A percentile compares a stretch with the other conserved stretches of the same genome.
These are phyloP conservation scores for Cytospora paraplurivora DNA, from an alignment of 2,329 filamentous ascomycete genomes.

Conservation along the genomic window DNA sequence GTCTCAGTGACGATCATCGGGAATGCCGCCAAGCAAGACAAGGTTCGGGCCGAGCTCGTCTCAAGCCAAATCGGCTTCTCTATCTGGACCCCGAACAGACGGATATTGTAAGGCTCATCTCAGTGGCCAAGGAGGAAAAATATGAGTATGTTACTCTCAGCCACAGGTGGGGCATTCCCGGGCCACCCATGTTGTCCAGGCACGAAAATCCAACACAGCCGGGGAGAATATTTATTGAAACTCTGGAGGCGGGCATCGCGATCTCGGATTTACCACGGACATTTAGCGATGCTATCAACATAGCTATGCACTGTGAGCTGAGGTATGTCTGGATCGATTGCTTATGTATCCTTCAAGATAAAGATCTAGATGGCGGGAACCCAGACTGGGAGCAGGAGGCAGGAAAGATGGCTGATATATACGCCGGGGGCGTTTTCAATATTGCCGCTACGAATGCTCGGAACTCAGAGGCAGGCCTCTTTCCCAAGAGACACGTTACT, in stretches of 20 bases:
- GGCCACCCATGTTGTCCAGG: slow-evolving; percentile 2
- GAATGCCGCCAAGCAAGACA: not conserved
- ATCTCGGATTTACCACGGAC: slow-evolving; percentile 2
- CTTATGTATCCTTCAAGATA: slow-evolving; percentile 8
- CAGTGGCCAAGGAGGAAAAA: not conserved
- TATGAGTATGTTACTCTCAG: slow-evolving; percentile 10
- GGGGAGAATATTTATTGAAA: not conserved
- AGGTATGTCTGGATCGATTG: slow-evolving; percentile 13
- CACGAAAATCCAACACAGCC: not conserved
- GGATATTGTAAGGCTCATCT: not conserved
- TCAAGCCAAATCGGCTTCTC: not conserved
- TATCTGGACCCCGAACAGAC: not conserved
- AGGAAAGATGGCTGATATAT: slow-evolving; percentile 7
- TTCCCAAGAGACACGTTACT: not conserved
- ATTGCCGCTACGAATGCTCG: not conserved
- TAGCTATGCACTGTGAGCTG: not conserved
- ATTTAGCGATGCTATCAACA: not conserved
- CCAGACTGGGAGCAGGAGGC: slow-evolving; percentile 9
- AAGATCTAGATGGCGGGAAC: not conserved
- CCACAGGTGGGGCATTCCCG: slow-evolving; percentile 8
- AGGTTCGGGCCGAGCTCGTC: not conserved
- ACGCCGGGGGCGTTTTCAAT: slow-evolving; percentile 10
- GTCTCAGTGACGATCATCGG: not conserved
- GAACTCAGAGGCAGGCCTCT: not conserved
- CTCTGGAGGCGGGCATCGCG: slow-evolving; percentile 1